Evolutionary conservation across 805 yeast species (phyloP).

Genomic region (Schizosaccharomyces pombe): DNA sequence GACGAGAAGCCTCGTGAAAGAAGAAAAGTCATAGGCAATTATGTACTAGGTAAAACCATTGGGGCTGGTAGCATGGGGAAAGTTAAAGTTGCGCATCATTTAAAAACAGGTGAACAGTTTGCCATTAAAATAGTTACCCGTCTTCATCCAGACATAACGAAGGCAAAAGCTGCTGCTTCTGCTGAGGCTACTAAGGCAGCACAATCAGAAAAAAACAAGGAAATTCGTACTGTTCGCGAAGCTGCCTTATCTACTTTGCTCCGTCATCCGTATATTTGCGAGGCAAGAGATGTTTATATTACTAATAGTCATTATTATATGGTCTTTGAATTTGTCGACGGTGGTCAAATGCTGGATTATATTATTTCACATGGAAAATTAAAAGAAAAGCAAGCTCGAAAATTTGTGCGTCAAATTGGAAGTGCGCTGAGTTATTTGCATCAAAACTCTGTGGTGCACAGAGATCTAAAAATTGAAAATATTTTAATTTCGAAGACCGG

Average conservation of each 20-base stretch:
- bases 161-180: background rate
- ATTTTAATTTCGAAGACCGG: conserved; percentile 85
- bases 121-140: conserved; percentile 11
- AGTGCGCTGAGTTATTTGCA: conserved; percentile 87
- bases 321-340: conserved; percentile 89
- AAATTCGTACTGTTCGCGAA: conserved; percentile 78
- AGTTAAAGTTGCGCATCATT: conserved; percentile 78
- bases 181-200: conserved; percentile 8
- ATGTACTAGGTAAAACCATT: conserved; percentile 33
- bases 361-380: conserved; percentile 88
- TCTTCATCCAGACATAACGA: conserved; percentile 22
- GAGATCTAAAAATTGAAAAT: conserved; percentile 89
- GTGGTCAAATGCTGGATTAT: conserved; percentile 93
- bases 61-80: conserved; percentile 99
- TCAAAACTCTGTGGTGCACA: conserved; percentile 79
- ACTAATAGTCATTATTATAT: conserved; percentile 94
- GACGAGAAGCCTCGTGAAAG: background rate
- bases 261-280: conserved; percentile 78
- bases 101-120: conserved; percentile 52
- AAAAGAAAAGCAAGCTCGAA: conserved; percentile 81
- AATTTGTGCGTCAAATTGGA: conserved; percentile 83
- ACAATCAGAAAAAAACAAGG: conserved; percentile 53
- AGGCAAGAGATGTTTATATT: conserved; percentile 77
- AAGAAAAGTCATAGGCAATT: conserved; percentile 3
- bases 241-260: conserved; percentile 79